Evolutionary conservation across 2,329 filamentous ascomycete species (phyloP), one percentile per base, ranked within the genome.

Genomic region (Lecanosticta acicola): DNA sequence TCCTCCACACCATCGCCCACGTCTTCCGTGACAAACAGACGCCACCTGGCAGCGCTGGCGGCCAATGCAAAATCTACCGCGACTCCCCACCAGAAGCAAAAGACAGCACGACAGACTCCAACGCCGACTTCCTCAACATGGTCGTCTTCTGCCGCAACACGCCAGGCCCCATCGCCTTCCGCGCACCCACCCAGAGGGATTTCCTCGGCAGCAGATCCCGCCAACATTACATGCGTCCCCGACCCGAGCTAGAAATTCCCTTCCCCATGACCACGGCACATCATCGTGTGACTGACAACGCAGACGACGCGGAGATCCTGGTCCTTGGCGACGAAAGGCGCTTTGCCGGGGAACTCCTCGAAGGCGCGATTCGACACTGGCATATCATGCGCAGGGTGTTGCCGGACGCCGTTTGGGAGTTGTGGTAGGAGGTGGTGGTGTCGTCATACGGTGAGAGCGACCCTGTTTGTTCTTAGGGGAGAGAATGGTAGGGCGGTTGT

Each of bases 141-240:
- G 86, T 97, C 38, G 81, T 97, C 49, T 96, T 96, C 71, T 98
- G 93, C 74, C 82, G 79, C 48, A 91, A 89, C 68, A 73, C 16
- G 14, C 63, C 69, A 19, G 54, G 58, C 18, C 56, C 53, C 4
- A 54, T 62, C 32, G 70, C 63, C 0, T 97, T 97, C 71, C 78
- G 90, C 10, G 60, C 72, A 13, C 79, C 89, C 0, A 71, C 68
- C 0, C 66, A 75, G 4, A 69, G 71, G 2, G 93, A 98, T 62
- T 83, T 79, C 59, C 70, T 95, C 26, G 77, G 78, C 32, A 94
- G 85, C 63, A 72, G 80, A 34, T 81, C 85, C 10, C 73, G 93
- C 24, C 69, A 77, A 59, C 74, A 77, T 45, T 91, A 85, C 58
- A 69, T 98, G 55, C 62, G 83, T 49, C 90, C 93, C 0, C 74